Base-by-base conservation (phyloP, 1,284 basidiomycete species). In the Ceratobasidium sp. region DNA sequence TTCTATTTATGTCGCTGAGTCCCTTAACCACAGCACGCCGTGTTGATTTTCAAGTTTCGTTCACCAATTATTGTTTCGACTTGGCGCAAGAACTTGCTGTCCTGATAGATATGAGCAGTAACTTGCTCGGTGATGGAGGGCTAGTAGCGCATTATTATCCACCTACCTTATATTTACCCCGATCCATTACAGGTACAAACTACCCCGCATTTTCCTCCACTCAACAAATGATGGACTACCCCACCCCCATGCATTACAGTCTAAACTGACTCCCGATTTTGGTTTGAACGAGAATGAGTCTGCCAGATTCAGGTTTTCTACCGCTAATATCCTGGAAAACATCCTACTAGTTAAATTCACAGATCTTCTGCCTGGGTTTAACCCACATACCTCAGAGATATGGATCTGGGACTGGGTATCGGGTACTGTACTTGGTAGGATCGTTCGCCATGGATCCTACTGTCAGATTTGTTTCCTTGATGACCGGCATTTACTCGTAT, bases 391-490 rank as follows among this genome's bases (percentile, higher is more conserved):
- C 8, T 35, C 20, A n/a, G 54, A 56, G 12, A 56, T 56, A 32
- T 56, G 35, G 35, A 56, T 56, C 54, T 56, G 54, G 54, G 29
- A 56, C 54, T 56, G 54, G 54, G n/a, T n/a, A n/a, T n/a, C n/a
- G n/a, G n/a, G n/a, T n/a, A n/a, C n/a, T n/a, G n/a, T n/a, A n/a
- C n/a, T n/a, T n/a, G n/a, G n/a, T n/a, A n/a, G n/a, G n/a, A n/a
- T n/a, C n/a, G n/a, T n/a, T n/a, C n/a, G n/a, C n/a, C n/a, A n/a
- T n/a, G n/a, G n/a, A n/a, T n/a, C n/a, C n/a, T n/a, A n/a, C n/a
- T n/a, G n/a, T n/a, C n/a, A n/a, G n/a, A n/a, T n/a, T n/a, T n/a
- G n/a, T n/a, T n/a, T n/a, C n/a, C n/a, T n/a, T n/a, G n/a, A 40
- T 22, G n/a, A 7, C 35, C 8, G 54, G 54, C 54, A 20, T 5